Conservation (phyloP, 495 filamentous ascomycete genomes). For the Cudoniella acicularis region DNA sequence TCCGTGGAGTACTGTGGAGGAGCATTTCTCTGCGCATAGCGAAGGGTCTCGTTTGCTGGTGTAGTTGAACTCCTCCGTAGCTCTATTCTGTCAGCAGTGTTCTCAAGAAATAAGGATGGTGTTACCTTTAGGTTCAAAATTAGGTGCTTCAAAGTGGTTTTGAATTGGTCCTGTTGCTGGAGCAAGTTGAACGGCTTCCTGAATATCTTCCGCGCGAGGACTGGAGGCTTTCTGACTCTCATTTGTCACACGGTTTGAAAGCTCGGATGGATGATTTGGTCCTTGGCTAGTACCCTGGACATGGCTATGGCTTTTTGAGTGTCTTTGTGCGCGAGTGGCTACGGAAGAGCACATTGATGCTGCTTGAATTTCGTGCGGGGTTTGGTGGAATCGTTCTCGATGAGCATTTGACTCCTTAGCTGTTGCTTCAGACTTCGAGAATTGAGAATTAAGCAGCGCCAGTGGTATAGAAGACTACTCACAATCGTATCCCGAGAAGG, state of each 20-base stretch:
- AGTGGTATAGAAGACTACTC: background rate
- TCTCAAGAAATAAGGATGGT: background rate
- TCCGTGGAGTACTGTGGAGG: too few relatives aligned
- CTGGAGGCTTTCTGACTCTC: too few relatives aligned
- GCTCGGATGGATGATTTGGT: too few relatives aligned
- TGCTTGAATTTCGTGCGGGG: background rate
- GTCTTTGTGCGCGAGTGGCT: background rate
- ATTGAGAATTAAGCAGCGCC: background rate
- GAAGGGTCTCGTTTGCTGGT: background rate
- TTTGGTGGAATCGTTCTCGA: background rate
- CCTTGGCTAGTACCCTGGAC: background rate
- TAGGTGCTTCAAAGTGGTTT: background rate
- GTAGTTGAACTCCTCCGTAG: slow-evolving; percentile 16
- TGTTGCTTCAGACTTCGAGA: background rate
- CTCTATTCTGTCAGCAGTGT: slow-evolving; percentile 19
- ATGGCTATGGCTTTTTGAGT: background rate
- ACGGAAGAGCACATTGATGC: background rate
- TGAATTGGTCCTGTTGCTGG: background rate
- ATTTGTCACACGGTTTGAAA: too few relatives aligned
- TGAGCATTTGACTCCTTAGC: background rate
- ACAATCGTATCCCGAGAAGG: background rate
- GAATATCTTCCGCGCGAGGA: too few relatives aligned
- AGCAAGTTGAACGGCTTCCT: too few relatives aligned
- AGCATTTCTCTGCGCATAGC: too few relatives aligned
- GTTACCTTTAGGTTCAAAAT: background rate